A percentile compares a stretch with the other conserved stretches of the same genome.
phyloP scores from a whole-genome alignment of 2,329 filamentous ascomycete species.

The Byssothecium circinans region DNA sequence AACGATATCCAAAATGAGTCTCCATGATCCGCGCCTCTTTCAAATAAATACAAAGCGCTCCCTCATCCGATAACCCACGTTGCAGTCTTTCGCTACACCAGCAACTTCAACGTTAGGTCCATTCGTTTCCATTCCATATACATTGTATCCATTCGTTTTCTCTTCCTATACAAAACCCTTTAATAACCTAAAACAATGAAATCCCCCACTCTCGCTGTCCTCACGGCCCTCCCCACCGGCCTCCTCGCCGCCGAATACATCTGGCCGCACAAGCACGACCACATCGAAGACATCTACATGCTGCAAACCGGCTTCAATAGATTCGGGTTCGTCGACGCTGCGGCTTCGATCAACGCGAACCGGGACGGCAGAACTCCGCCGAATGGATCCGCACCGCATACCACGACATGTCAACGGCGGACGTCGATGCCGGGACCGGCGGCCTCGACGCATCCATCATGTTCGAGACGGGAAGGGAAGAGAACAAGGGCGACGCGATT shows the following conservation, averaged over 20 bases:
- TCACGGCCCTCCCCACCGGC: neutral
- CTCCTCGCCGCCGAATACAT: conserved; percentile 2
- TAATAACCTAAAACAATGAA: conserved; percentile 5
- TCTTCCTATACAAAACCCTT: too few relatives aligned
- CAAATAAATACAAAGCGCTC: neutral
- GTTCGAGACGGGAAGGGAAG: conserved; percentile 32
- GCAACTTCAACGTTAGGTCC: conserved; percentile 3
- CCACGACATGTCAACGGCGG: conserved; percentile 38
- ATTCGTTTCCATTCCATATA: neutral
- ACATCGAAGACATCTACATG: conserved; percentile 7
- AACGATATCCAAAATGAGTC: too few relatives aligned
- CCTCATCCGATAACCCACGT: neutral
- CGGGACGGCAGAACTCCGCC: conserved; percentile 26
- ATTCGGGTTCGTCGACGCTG: conserved; percentile 10
- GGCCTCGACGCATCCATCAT: conserved; percentile 41
- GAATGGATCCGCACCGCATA: conserved; percentile 41
- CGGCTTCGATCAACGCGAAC: conserved; percentile 14
- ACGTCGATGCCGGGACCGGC: conserved; percentile 30
- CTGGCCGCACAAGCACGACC: conserved; percentile 7
- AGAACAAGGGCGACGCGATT: conserved; percentile 36
- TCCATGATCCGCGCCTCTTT: too few relatives aligned
- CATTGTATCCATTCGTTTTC: too few relatives aligned
- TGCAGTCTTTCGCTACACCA: neutral
- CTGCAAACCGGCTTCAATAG: conserved; percentile 4
- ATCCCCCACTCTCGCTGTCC: neutral